Evolutionary conservation across 116 monocot species (phyloP).

Genomic region (Iris pallida): DNA sequence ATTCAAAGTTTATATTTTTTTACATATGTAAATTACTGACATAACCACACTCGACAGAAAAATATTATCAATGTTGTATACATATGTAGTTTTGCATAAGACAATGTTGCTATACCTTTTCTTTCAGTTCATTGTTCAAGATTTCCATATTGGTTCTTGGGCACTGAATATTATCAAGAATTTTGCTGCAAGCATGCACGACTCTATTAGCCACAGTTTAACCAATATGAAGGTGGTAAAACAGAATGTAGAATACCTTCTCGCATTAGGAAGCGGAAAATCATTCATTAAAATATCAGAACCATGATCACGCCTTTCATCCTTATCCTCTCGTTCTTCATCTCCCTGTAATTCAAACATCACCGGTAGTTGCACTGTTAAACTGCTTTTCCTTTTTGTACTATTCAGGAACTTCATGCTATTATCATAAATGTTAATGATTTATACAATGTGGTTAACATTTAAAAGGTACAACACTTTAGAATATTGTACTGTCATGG

Average conservation of each 20-base stretch:
- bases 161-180: background rate
- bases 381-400: no score
- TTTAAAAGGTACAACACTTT: no score
- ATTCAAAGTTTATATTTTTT: background rate
- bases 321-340: slow-evolving; percentile 46
- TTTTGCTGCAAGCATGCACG: slow-evolving; percentile 1
- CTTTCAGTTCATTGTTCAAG: background rate
- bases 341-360: slow-evolving; percentile 37
- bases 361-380: background rate
- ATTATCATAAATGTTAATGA: no score
- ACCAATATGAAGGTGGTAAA: background rate
- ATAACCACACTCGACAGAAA: background rate
- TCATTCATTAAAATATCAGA: slow-evolving; percentile 36
- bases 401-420: no score
- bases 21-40: background rate
- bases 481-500: no score
- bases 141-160: slow-evolving; percentile 6
- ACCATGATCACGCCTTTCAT: slow-evolving; percentile 46
- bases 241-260: slow-evolving; percentile 4
- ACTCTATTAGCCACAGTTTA: background rate
- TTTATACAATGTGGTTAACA: no score
- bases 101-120: background rate
- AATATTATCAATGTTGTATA: no score
- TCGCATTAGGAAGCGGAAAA: slow-evolving; percentile 17
- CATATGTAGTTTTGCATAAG: no score